Percentiles rank a stretch among this genome's conserved stretches.
These are phyloP conservation scores for Anacardium occidentale DNA, from an alignment of 345 rosid genomes.

Conservation along the genomic window DNA sequence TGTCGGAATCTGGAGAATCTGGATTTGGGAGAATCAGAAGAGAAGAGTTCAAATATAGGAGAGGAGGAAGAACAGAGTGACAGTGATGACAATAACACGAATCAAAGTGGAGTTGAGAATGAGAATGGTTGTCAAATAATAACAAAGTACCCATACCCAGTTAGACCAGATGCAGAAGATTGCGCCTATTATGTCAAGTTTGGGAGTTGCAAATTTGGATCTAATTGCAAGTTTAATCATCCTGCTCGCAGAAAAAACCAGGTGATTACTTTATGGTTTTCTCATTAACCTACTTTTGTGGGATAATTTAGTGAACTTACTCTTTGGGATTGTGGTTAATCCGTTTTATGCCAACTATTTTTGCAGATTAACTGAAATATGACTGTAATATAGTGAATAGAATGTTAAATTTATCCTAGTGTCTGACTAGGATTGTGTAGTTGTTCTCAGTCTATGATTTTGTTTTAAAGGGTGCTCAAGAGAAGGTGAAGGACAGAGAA, in stretches of 20 bases:
- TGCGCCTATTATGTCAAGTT: constrained; percentile 76
- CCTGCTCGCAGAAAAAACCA: constrained; percentile 54
- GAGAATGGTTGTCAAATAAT: constrained; percentile 22
- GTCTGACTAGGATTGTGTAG: not conserved
- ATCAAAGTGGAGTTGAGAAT: constrained; percentile 11
- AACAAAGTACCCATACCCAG: constrained; percentile 50
- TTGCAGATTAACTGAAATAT: not conserved
- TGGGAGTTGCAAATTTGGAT: constrained; percentile 82
- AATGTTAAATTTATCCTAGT: not conserved
- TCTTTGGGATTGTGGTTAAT: not conserved
- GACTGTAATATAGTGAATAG: not conserved
- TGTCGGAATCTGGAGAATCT: constrained; percentile 29
- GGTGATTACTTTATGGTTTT: constrained; percentile 36
- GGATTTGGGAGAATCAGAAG: constrained; percentile 26
- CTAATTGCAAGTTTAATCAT: constrained; percentile 87
- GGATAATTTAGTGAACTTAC: not conserved
- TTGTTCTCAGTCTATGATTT: not conserved
- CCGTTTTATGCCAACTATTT: not conserved
- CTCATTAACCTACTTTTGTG: not conserved
- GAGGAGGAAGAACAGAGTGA: constrained; percentile 13
- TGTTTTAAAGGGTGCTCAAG: constrained; percentile 54
- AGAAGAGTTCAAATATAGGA: constrained; percentile 4
- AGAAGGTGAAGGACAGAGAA: constrained; percentile 59
- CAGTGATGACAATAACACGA: constrained; percentile 18
- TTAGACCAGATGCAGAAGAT: constrained; percentile 81